Conservation (phyloP, 176 grass and related monocot species). For the Ensete ventricosum region DNA sequence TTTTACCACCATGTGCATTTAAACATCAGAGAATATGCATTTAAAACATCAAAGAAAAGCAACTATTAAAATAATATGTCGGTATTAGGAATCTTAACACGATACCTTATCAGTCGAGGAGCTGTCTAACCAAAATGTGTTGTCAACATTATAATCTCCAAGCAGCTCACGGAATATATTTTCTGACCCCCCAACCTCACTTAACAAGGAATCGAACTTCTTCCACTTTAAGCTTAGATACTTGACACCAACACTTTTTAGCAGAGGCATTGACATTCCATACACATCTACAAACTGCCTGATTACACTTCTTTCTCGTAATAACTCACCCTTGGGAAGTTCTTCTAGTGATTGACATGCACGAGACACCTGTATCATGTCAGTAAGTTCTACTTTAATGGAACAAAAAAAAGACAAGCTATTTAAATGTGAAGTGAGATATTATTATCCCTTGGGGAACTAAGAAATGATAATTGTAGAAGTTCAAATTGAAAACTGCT, state of each 20-base stretch:
- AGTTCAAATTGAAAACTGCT: constrained; percentile 5
- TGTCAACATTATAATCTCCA: constrained; percentile 48
- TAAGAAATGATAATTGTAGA: not conserved
- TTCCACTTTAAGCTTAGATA: constrained; percentile 57
- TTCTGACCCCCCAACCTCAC: constrained; percentile 33
- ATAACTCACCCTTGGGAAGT: constrained; percentile 18
- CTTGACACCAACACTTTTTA: constrained; percentile 25
- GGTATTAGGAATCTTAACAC: constrained; percentile 22
- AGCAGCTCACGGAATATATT: constrained; percentile 62
- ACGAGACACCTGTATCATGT: constrained; percentile 52
- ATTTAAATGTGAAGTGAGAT: constrained; percentile 1
- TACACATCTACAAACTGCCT: constrained; percentile 20
- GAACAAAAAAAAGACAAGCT: not conserved
- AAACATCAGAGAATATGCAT: not conserved
- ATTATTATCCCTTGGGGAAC: not conserved
- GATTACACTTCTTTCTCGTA: constrained; percentile 15
- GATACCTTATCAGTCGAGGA: constrained; percentile 84
- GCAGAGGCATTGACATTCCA: constrained; percentile 9
- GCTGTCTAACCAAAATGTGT: constrained; percentile 98
- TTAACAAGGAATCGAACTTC: constrained; percentile 57
- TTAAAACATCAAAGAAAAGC: constrained; percentile 1
- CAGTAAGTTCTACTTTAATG: constrained; percentile 23
- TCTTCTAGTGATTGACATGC: constrained; percentile 24
- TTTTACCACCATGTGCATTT: too few relatives aligned
- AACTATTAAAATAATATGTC: constrained; percentile 12